A percentile compares a stretch with the other conserved stretches of the same genome.
phyloP scores from a whole-genome alignment of 495 filamentous ascomycete species.

The Letharia lupina region DNA sequence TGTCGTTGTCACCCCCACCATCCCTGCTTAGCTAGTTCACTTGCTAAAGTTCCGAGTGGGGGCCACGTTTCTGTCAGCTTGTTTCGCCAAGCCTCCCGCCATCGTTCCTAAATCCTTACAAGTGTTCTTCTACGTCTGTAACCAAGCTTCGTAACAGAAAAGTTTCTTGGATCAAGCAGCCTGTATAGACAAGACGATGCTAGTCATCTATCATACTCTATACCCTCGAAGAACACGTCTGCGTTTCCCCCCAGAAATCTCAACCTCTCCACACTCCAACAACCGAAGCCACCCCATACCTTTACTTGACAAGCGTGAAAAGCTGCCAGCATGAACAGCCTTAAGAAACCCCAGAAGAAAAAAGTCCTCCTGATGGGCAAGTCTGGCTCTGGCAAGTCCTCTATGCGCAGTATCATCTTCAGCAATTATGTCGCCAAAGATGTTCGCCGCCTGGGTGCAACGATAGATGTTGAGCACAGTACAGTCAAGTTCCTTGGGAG shows the following conservation, averaged over 20 bases:
- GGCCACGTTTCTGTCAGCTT: too few species aligned
- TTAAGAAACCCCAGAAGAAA: slow-evolving; percentile 46
- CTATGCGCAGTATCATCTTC: slow-evolving; percentile 97
- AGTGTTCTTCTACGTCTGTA: background rate
- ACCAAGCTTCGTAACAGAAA: background rate
- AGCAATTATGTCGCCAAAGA: slow-evolving; percentile 97
- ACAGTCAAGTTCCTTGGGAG: slow-evolving; percentile 98
- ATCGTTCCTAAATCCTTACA: too few species aligned
- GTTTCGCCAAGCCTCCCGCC: too few species aligned
- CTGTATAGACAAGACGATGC: slow-evolving; percentile 2
- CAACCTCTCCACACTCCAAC: background rate
- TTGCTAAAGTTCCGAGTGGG: too few species aligned
- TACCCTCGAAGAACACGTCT: background rate
- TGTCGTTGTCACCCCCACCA: too few species aligned
- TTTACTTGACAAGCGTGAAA: background rate
- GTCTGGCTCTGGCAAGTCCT: slow-evolving; percentile 97
- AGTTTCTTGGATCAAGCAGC: background rate
- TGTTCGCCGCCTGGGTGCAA: slow-evolving; percentile 88
- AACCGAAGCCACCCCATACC: background rate
- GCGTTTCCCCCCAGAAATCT: background rate
- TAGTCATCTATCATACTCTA: background rate
- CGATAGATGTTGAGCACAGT: slow-evolving; percentile 95
- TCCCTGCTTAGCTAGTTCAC: too few species aligned
- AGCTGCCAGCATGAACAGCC: slow-evolving; percentile 17
- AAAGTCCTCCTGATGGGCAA: slow-evolving; percentile 69